A percentile compares a stretch with the other conserved stretches of the same genome.
These are phyloP conservation scores for Teunomyces barrocoloradensis DNA, from an alignment of 805 yeast species.

Conservation along the genomic window DNA sequence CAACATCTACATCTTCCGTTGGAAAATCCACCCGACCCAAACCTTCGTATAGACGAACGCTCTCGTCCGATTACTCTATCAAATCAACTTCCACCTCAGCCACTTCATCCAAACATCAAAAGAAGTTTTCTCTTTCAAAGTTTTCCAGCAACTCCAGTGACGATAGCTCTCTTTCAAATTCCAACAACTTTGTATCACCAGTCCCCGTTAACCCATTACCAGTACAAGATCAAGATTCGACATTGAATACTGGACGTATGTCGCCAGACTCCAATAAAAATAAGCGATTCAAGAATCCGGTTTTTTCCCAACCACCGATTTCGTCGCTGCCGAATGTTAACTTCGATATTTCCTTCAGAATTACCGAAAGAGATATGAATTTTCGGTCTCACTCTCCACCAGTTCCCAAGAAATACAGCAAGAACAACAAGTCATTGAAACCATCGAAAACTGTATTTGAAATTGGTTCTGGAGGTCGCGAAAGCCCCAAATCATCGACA, in stretches of 20 bases:
- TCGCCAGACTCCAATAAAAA: conserved; percentile 12
- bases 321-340: background rate
- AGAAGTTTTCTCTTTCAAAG: conserved; percentile 29
- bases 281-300: conserved; percentile 9
- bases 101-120: conserved; percentile 17
- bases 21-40: conserved; percentile 1
- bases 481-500: background rate
- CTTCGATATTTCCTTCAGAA: background rate
- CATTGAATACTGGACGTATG: conserved; percentile 7
- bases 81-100: conserved; percentile 28
- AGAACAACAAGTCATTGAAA: conserved; percentile 12
- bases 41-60: conserved; percentile 18
- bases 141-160: conserved; percentile 39
- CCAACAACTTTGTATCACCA: conserved; percentile 10
- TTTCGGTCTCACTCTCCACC: conserved; percentile 28
- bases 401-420: conserved; percentile 16
- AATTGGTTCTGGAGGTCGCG: background rate
- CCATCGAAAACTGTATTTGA: conserved; percentile 10
- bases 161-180: conserved; percentile 22
- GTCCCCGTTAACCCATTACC: conserved; percentile 6
- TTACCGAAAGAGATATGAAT: conserved; percentile 4
- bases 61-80: conserved; percentile 38
- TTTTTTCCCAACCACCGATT: conserved; percentile 1
- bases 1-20: background rate
- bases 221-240: conserved; percentile 1